Conservation (phyloP, 768 basidiomycete genomes). For the Hericium alpestre region DNA sequence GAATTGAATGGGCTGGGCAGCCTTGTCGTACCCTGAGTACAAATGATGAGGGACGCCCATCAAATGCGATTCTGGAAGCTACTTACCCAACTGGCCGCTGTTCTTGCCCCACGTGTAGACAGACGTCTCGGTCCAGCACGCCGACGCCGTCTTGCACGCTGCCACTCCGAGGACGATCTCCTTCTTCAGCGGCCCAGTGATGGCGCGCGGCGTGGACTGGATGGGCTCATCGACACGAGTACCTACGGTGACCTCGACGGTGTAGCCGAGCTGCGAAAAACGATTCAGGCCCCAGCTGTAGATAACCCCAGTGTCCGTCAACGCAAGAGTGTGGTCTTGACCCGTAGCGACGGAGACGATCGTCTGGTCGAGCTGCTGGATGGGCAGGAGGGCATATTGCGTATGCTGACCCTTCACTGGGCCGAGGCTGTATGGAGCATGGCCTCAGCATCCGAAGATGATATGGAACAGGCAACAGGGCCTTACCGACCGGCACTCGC, state of each 20-base stretch:
- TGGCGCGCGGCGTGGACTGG: slow-evolving; percentile 65
- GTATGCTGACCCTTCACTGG: slow-evolving; percentile 51
- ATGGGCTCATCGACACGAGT: slow-evolving; percentile 53
- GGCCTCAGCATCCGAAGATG: neutral
- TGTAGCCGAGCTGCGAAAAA: slow-evolving; percentile 81
- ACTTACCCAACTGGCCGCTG: slow-evolving; percentile 76
- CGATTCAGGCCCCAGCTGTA: slow-evolving; percentile 87
- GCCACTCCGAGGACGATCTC: slow-evolving; percentile 74
- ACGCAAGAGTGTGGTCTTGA: slow-evolving; percentile 87
- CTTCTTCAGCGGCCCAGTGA: slow-evolving; percentile 66
- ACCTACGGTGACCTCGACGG: slow-evolving; percentile 42
- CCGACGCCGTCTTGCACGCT: slow-evolving; percentile 78
- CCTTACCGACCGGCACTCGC: slow-evolving; percentile 75
- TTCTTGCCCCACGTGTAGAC: slow-evolving; percentile 93
- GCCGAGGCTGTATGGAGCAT: slow-evolving; percentile 46
- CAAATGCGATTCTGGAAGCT: neutral
- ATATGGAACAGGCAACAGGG: neutral
- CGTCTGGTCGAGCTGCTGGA: slow-evolving; percentile 43
- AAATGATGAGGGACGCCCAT: neutral
- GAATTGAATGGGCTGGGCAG: slow-evolving; percentile 62
- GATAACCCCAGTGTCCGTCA: slow-evolving; percentile 75
- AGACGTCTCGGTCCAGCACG: slow-evolving; percentile 68
- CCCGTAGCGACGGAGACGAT: slow-evolving; percentile 70
- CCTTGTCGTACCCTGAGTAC: slow-evolving; percentile 61
- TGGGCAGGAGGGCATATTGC: slow-evolving; percentile 59